Base-by-base conservation (phyloP, 208 protist genomes). In the Wallacemonas sp. region DNA sequence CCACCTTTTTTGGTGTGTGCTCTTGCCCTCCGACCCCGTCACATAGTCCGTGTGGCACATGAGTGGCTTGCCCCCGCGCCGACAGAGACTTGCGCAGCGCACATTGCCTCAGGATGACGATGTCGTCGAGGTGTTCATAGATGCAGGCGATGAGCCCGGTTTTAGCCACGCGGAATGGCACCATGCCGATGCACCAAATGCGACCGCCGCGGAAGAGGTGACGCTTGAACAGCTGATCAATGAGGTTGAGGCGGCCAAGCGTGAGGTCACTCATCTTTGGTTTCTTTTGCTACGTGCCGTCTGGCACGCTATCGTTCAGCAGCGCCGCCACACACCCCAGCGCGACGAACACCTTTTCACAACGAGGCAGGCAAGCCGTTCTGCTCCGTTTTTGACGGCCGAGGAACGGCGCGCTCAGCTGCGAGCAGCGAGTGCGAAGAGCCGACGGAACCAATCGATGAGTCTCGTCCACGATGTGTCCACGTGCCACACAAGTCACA, bases 271-370 rank as follows among this genome's bases (percentile, higher is more conserved):
- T 2, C 77, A 70, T 14, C 49, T 82, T 41, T 75, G 75, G 31
- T 53, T 53, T 39, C 70, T 92, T 42, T 82, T 80, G 56, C 53
- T 88, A 2, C 74, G 80, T 41, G 79, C 86, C 1, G 82, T 88
- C 26, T 92, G 81, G 82, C 75, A 89, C 38, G 67, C 69, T 33
- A 51, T 91, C n/a, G 75, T 64, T 24, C 65, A 63, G 1, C 63
- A 63, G 14, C 72, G 66, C 36, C 24, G 31, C 5, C 38, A 6
- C 6, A 9, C 36, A 9, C 2, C 51, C 0, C 51, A 9, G 6
- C 38, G 30, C 0, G 26, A 38, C 21, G n/a, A 30, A 12, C 24
- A 30, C 9, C 24, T 8, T 31, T 46, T 46, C 38, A 22, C 24
- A 28, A 33, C 6, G 6, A 62, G 19, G 24, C 24, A 12, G 19